Percentiles rank a stretch among this genome's conserved stretches.
phyloP scores from a whole-genome alignment of 129 eudicot species.

The Heracleum sosnowskyi region DNA sequence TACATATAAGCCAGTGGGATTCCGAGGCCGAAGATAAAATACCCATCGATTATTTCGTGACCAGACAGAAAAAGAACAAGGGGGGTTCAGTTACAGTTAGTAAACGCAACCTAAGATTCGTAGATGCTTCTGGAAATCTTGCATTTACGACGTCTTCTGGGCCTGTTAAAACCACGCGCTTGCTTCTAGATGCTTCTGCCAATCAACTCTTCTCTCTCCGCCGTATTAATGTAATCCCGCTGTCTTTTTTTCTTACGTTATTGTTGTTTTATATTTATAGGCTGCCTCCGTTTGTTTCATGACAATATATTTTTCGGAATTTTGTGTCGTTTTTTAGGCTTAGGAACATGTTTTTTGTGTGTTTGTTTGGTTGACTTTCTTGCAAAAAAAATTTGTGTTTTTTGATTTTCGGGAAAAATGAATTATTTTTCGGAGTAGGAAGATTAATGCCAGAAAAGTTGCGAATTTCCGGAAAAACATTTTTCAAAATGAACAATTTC shows the following conservation, averaged over 20 bases:
- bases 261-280: no score
- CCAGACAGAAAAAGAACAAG: conserved; percentile 17
- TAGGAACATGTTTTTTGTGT: no score
- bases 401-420: no score
- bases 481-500: no score
- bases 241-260: not conserved
- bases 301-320: no score
- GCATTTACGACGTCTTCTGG: conserved; percentile 18
- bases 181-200: not conserved
- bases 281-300: no score
- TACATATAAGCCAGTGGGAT: not conserved
- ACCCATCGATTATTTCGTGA: conserved; percentile 56
- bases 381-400: no score
- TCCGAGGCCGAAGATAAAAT: conserved; percentile 24
- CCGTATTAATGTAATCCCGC: not conserved
- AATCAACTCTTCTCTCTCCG: not conserved
- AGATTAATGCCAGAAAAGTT: no score
- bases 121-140: conserved; percentile 44
- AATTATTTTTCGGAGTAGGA: no score
- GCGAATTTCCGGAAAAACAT: no score
- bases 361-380: no score
- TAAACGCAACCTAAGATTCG: conserved; percentile 22
- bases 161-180: not conserved
- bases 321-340: no score
- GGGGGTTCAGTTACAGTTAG: not conserved